phyloP scores from a whole-genome alignment of 2,329 filamentous ascomycete species.

The Pseudopithomyces maydicus region DNA sequence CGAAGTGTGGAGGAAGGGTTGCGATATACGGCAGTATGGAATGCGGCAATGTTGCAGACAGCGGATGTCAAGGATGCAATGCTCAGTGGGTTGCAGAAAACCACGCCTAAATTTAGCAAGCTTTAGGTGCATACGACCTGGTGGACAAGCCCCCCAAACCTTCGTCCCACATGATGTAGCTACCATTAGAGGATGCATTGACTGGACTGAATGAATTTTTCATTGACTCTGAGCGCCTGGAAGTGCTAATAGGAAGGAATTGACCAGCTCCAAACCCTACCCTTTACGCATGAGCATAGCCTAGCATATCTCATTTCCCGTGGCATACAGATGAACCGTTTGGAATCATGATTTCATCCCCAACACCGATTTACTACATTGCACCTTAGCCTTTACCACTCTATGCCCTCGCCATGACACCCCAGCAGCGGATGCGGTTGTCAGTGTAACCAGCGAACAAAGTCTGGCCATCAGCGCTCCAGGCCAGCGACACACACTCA shows the following conservation, averaged over 20 bases:
- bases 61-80: slow-evolving; percentile 76
- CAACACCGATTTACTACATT: slow-evolving; percentile 22
- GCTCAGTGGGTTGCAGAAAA: slow-evolving; percentile 76
- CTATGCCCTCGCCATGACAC: slow-evolving; percentile 49
- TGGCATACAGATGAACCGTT: slow-evolving; percentile 42
- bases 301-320: slow-evolving; percentile 41
- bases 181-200: background rate
- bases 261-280: slow-evolving; percentile 39
- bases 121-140: slow-evolving; percentile 56
- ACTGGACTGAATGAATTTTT: slow-evolving; percentile 49
- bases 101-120: slow-evolving; percentile 82
- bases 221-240: slow-evolving; percentile 50
- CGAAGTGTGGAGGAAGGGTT: slow-evolving; percentile 77
- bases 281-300: slow-evolving; percentile 25
- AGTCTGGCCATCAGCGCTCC: slow-evolving; percentile 98
- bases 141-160: too few relatives aligned
- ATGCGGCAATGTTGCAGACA: slow-evolving; percentile 80
- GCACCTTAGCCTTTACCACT: slow-evolving; percentile 28
- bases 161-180: background rate
- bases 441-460: slow-evolving; percentile 99
- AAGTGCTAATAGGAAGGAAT: slow-evolving; percentile 48
- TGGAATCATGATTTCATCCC: slow-evolving; percentile 45
- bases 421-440: slow-evolving; percentile 70
- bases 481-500: slow-evolving; percentile 96
- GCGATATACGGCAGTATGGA: slow-evolving; percentile 87